Conservation (phyloP, 2,329 filamentous ascomycete species). For the Paecilomyces sp. region DNA sequence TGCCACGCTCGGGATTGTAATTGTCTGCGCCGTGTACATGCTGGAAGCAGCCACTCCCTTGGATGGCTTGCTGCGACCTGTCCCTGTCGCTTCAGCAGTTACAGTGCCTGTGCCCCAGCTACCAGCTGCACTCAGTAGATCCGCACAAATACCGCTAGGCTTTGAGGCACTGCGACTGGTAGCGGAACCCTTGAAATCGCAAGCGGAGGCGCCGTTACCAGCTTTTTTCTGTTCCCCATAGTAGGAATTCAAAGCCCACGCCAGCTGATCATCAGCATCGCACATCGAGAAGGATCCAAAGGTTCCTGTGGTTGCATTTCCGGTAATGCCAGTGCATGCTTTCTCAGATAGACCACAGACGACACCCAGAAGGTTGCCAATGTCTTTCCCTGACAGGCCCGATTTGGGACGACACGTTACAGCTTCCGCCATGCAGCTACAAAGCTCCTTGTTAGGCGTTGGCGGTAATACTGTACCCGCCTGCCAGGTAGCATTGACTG, state of each 20-base stretch:
- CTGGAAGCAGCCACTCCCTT: background rate
- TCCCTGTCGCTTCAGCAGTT: slow-evolving; percentile 26
- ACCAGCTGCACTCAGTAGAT: slow-evolving; percentile 34
- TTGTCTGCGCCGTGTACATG: background rate
- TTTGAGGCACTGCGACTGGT: slow-evolving; percentile 25
- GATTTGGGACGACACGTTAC: slow-evolving; percentile 61
- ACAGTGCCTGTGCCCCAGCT: slow-evolving; percentile 31
- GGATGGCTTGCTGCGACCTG: slow-evolving; percentile 11
- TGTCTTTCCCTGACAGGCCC: slow-evolving; percentile 49
- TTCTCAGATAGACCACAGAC: slow-evolving; percentile 28
- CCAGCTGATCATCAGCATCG: slow-evolving; percentile 33
- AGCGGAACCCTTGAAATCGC: slow-evolving; percentile 36
- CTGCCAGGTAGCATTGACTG: slow-evolving; percentile 56
- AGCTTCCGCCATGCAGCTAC: slow-evolving; percentile 72
- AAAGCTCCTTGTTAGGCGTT: slow-evolving; percentile 66
- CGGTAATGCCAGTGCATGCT: slow-evolving; percentile 31
- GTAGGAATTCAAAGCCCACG: slow-evolving; percentile 39
- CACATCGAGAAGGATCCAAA: slow-evolving; percentile 45
- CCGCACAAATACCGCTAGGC: slow-evolving; percentile 29
- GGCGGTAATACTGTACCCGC: slow-evolving; percentile 67
- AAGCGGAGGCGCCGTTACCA: slow-evolving; percentile 28
- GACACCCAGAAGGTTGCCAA: slow-evolving; percentile 29
- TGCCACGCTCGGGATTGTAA: background rate
- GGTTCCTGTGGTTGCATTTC: slow-evolving; percentile 31
- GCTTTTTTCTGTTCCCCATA: slow-evolving; percentile 29